Conservation (phyloP, 768 basidiomycete species). For the Russula dissimulans region DNA sequence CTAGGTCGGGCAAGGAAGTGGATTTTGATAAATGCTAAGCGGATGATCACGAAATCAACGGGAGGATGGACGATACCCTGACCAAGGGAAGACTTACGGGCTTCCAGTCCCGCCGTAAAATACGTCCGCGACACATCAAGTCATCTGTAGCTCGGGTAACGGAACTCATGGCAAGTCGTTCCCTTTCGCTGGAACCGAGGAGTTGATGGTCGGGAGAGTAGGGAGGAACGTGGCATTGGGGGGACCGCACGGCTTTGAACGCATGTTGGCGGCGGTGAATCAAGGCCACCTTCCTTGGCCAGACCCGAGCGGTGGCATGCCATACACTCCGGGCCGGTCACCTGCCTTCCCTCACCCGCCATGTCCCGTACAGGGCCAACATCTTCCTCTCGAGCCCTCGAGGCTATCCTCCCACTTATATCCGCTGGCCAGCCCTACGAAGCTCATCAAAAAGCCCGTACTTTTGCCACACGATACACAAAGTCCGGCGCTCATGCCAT, state of each 20-base stretch:
- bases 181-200: not conserved
- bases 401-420: constrained; percentile 69
- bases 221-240: constrained; percentile 3
- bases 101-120: constrained; percentile 15
- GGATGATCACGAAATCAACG: not conserved
- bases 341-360: not conserved
- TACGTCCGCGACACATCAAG: constrained; percentile 12
- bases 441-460: constrained; percentile 94
- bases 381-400: constrained; percentile 57
- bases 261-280: constrained; percentile 7
- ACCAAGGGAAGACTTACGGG: not conserved
- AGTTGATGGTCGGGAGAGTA: not conserved
- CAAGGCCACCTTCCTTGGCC: too few relatives aligned
- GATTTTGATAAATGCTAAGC: constrained; percentile 16
- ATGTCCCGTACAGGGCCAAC: constrained; percentile 15
- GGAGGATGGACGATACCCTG: not conserved
- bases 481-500: constrained; percentile 76
- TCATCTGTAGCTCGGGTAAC: not conserved
- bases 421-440: constrained; percentile 69
- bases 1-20: constrained; percentile 14
- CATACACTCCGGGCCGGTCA: not conserved
- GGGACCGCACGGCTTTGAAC: constrained; percentile 1
- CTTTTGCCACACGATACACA: constrained; percentile 81
- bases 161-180: not conserved
- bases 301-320: too few relatives aligned